Evolutionary conservation across 2,329 filamentous ascomycete species (phyloP), one percentile per base, ranked within the genome.

Genomic region (Thelonectria olida): DNA sequence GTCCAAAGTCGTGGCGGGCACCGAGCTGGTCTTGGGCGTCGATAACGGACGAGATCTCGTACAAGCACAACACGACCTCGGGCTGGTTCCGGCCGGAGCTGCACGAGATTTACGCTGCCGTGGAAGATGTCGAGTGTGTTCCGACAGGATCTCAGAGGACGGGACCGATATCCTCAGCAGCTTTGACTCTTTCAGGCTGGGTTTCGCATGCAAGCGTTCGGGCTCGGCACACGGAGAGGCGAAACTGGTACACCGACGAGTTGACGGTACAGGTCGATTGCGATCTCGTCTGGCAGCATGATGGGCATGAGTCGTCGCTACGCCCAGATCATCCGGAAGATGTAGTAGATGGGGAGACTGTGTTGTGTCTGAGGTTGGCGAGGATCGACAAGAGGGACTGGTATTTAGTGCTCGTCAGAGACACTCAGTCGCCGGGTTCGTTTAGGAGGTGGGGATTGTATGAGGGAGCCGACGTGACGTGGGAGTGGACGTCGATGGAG

Each of bases 21-120:
- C 62, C 62, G 8, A 64, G 36, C 13, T 64, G 62, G 62, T 64
- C 62, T 0, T 64, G 62, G 62, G 62, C 62, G 3, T 64, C 62
- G 4, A 12, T 58, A 34, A 39, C 47, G 13, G 49, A 50, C 2
- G 58, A 58, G 6, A 38, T 62, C 28, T 23, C 47, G 5, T 64
- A 62, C 34, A 41, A 51, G 15, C 42, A 64, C 19, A 48, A 25
- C 17, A 45, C 44, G 2, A 7, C 20, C n/a, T 39, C 31, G 15
- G 22, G 20, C 7, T 44, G 45, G 53, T 8, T n/a, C 7, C 38
- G 20, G 42, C 12, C 19, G 5, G 34, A 54, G 2, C 42, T 64
- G 7, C 17, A 58, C 7, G 53, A 55, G 12, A n/a, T 52, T 3
- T 58, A 58, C 9, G 54, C 61, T 17, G 39, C 17, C 7, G 54